Conservation (phyloP, 2,329 filamentous ascomycete genomes). For the Dactylellina leptospora region DNA sequence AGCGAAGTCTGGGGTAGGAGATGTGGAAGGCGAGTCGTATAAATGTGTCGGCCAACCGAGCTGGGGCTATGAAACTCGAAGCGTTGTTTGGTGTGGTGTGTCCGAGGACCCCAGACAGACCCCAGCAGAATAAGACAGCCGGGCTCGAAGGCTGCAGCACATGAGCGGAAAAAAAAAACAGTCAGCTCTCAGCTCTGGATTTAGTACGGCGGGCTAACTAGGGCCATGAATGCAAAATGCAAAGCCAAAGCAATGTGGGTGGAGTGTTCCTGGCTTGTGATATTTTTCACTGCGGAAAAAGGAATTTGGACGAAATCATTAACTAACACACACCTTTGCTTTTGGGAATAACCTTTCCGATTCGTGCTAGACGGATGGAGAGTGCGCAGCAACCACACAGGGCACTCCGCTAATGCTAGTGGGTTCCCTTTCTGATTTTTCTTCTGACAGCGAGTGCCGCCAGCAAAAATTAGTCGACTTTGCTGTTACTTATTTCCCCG, state of each 20-base stretch:
- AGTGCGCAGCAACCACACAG: conserved; percentile 11
- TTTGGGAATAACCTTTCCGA: conserved; percentile 50
- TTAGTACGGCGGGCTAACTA: conserved; percentile 22
- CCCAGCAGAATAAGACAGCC: conserved; percentile 48
- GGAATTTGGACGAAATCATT: conserved; percentile 12
- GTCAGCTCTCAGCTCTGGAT: conserved; percentile 40
- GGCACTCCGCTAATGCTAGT: conserved; percentile 45
- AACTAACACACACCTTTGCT: conserved; percentile 37
- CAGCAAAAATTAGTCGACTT: conserved; percentile 25
- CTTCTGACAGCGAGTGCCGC: conserved; percentile 48
- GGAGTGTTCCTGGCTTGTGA: conserved; percentile 52
- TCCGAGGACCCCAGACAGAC: conserved; percentile 40
- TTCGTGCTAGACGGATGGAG: conserved; percentile 39
- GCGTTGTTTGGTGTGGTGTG: conserved; percentile 40
- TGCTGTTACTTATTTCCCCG: conserved; percentile 19
- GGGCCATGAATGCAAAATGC: conserved; percentile 33
- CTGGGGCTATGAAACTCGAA: conserved; percentile 43
- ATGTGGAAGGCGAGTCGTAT: conserved; percentile 46
- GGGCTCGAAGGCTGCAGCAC: conserved; percentile 51
- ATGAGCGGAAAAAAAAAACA: conserved; percentile 51
- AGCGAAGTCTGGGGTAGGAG: conserved; percentile 50
- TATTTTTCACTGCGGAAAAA: conserved; percentile 37
- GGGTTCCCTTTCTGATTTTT: conserved; percentile 15
- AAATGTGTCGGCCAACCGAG: conserved; percentile 46
- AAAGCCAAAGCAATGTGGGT: too few species aligned